These are phyloP conservation scores for Arachnomyces sp. DNA, from an alignment of 2,329 filamentous ascomycete genomes.

Conservation along the genomic window DNA sequence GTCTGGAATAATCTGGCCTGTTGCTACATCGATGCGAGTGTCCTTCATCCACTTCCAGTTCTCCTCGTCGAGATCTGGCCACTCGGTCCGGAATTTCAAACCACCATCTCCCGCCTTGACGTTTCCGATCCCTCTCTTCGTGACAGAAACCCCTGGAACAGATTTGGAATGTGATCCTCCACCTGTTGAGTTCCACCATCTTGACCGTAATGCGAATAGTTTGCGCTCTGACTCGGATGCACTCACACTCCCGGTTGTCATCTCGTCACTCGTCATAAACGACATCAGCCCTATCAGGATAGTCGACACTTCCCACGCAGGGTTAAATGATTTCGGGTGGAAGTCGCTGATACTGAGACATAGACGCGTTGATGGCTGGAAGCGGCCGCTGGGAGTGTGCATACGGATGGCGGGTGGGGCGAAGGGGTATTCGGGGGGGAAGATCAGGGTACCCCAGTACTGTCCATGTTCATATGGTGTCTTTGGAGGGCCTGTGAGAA, in stretches of 20 bases:
- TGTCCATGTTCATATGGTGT: constrained; percentile 92
- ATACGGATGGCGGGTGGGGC: constrained; percentile 95
- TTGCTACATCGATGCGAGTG: constrained; percentile 66
- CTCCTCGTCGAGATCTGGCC: constrained; percentile 79
- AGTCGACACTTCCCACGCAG: constrained; percentile 94
- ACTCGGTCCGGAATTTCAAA: constrained; percentile 79
- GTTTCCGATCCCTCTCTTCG: constrained; percentile 61
- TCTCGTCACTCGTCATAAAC: constrained; percentile 98
- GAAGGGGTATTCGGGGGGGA: constrained; percentile 94
- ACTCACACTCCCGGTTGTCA: constrained; percentile 87
- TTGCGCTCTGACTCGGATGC: constrained; percentile 69
- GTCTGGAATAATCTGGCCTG: constrained; percentile 58
- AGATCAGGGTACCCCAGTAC: constrained; percentile 96
- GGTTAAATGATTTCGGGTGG: constrained; percentile 96
- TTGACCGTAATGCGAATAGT: constrained; percentile 64
- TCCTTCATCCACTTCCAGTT: constrained; percentile 90
- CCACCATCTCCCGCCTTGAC: constrained; percentile 89
- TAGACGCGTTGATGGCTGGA: constrained; percentile 82
- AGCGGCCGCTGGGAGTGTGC: constrained; percentile 94
- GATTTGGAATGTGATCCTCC: constrained; percentile 59
- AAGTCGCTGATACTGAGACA: constrained; percentile 97
- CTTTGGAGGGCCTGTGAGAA: constrained; percentile 86
- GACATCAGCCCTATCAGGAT: constrained; percentile 89
- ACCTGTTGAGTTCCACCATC: constrained; percentile 96
- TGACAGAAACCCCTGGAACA: constrained; percentile 43